phyloP scores from a whole-genome alignment of 1,284 basidiomycete species.

The Sporisorium graminicola region DNA sequence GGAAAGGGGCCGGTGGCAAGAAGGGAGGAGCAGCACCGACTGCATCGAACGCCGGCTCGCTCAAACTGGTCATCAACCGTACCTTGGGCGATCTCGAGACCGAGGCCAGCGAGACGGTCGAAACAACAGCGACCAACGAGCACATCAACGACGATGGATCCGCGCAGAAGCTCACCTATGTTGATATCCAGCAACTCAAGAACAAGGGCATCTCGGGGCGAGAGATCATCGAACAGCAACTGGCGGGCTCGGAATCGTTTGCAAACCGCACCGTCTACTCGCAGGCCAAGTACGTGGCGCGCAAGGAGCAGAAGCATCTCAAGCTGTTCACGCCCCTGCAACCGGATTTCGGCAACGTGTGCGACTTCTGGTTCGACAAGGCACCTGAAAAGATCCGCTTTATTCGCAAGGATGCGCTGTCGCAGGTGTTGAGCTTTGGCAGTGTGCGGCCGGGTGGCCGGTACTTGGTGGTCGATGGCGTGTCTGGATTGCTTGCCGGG shows the following conservation, averaged over 20 bases:
- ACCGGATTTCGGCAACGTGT: constrained; percentile 87
- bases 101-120: constrained; percentile 47
- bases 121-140: constrained; percentile 68
- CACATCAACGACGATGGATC: constrained; percentile 67
- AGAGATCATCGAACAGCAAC: constrained; percentile 64
- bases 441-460: constrained; percentile 87
- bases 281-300: constrained; percentile 65
- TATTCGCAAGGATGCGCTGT: constrained; percentile 86
- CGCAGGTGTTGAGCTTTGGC: constrained; percentile 85
- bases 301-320: constrained; percentile 75
- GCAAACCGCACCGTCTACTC: constrained; percentile 64
- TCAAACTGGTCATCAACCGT: constrained; percentile 52
- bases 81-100: constrained; percentile 51
- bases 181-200: constrained; percentile 68
- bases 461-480: constrained; percentile 91
- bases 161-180: constrained; percentile 64
- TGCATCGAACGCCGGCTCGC: constrained; percentile 4
- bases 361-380: constrained; percentile 83
- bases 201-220: constrained; percentile 63
- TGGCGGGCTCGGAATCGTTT: constrained; percentile 56
- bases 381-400: constrained; percentile 81
- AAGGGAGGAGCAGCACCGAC: background rate
- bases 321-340: constrained; percentile 89
- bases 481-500: constrained; percentile 85
- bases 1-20: constrained; percentile 11